Conservation (phyloP, 108 stramenopile genomes). For the Licmophora abbreviata region DNA sequence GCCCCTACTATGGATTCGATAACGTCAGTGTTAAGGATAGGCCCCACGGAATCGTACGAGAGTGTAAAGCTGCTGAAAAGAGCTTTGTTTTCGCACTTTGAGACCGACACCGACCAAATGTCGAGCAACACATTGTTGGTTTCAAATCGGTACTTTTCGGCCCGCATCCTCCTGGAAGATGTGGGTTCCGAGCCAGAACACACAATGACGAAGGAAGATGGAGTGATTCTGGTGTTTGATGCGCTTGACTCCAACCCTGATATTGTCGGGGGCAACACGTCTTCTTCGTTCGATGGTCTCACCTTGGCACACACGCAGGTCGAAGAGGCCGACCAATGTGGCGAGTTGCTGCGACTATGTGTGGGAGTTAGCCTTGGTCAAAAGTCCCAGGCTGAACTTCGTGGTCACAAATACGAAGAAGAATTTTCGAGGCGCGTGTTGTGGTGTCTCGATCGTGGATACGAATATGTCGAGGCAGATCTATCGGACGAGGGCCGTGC, state of each 20-base stretch:
- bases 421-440: constrained; percentile 73
- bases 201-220: constrained; percentile 51
- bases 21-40: too few species aligned
- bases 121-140: constrained; percentile 5
- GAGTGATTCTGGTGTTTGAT: constrained; percentile 66
- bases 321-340: constrained; percentile 19
- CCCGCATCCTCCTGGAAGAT: constrained; percentile 15
- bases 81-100: neutral
- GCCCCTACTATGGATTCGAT: too few species aligned
- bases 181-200: neutral
- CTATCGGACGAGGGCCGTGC: constrained; percentile 34
- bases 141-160: constrained; percentile 42
- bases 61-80: too few species aligned
- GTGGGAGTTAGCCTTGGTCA: constrained; percentile 34
- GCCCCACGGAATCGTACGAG: too few species aligned
- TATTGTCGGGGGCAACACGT: constrained; percentile 5
- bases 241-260: constrained; percentile 32
- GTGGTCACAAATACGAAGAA: constrained; percentile 38
- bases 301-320: constrained; percentile 24
- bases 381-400: constrained; percentile 17
- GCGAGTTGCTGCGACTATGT: constrained; percentile 70
- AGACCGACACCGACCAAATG: too few species aligned
- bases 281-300: constrained; percentile 51
- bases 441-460: constrained; percentile 85
- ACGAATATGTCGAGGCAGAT: constrained; percentile 78